Percentiles rank a stretch among this genome's conserved stretches.
Evolutionary conservation across 768 basidiomycete genomes (phyloP).

Genomic region (Chalciporus sphaerocephalus): DNA sequence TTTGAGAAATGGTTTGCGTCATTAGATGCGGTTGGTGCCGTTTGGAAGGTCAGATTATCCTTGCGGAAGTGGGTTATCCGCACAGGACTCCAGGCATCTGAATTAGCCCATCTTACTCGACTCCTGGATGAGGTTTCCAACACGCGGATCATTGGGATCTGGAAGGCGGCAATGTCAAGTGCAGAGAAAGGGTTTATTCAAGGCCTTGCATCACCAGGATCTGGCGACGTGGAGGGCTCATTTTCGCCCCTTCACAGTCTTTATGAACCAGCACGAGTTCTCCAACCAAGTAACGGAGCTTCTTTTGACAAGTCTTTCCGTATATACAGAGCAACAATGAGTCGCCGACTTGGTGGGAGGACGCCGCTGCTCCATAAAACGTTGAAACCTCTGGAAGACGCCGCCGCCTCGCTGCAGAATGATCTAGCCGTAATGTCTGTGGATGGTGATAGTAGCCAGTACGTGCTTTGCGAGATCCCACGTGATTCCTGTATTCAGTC

Average conservation of each 20-base stretch:
- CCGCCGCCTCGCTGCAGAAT: conserved; percentile 51
- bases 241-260: conserved; percentile 50
- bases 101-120: conserved; percentile 41
- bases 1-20: conserved; percentile 55
- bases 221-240: conserved; percentile 14
- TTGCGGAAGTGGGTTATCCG: conserved; percentile 44
- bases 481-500: neutral
- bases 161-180: conserved; percentile 45
- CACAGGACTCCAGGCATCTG: conserved; percentile 43
- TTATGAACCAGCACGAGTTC: conserved; percentile 50
- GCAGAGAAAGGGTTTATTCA: conserved; percentile 46
- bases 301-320: conserved; percentile 47
- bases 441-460: conserved; percentile 44
- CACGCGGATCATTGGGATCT: conserved; percentile 53
- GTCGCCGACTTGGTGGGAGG: conserved; percentile 60
- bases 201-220: conserved; percentile 31
- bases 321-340: conserved; percentile 57
- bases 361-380: conserved; percentile 58
- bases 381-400: conserved; percentile 54
- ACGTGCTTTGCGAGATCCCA: conserved; percentile 16
- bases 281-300: conserved; percentile 38
- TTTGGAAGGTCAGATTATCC: conserved; percentile 66
- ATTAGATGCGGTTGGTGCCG: conserved; percentile 56
- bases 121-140: conserved; percentile 53
- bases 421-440: conserved; percentile 50